Conservation (phyloP, 2,329 filamentous ascomycete species). For the Trichoderma semiorbis region DNA sequence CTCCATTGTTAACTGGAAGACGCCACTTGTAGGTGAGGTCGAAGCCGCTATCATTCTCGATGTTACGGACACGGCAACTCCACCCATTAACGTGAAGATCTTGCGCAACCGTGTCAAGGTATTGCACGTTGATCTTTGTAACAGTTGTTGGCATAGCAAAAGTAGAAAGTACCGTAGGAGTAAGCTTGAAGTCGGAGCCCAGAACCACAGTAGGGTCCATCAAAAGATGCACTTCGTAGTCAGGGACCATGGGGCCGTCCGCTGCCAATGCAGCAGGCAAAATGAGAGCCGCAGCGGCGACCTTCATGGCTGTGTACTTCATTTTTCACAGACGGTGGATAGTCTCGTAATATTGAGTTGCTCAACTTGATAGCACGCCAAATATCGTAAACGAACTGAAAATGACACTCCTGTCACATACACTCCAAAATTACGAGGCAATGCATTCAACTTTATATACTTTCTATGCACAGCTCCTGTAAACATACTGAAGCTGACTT, state of each 20-base stretch:
- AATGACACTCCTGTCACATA: neutral
- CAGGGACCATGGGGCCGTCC: neutral
- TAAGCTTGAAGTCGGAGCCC: constrained; percentile 9
- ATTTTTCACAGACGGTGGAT: neutral
- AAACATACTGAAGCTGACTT: no score
- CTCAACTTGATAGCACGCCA: neutral
- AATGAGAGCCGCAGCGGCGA: neutral
- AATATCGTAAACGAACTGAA: neutral
- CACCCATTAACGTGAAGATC: constrained; percentile 3
- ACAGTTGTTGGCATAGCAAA: constrained; percentile 12
- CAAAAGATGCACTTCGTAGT: constrained; percentile 5
- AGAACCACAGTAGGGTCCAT: constrained; percentile 6
- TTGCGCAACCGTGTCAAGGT: neutral
- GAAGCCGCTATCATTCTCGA: constrained; percentile 6
- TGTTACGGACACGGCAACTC: constrained; percentile 10
- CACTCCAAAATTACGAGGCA: neutral
- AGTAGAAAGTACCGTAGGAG: neutral
- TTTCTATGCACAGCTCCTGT: no score
- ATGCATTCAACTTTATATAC: neutral
- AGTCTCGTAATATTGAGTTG: neutral
- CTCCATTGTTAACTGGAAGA: neutral
- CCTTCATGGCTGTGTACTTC: neutral
- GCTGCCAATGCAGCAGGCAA: neutral
- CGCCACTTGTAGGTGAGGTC: constrained; percentile 9
- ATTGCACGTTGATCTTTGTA: constrained; percentile 11